Evolutionary conservation across 1,139 yeast species (phyloP).

Genomic region (Nadsonia commutata): DNA sequence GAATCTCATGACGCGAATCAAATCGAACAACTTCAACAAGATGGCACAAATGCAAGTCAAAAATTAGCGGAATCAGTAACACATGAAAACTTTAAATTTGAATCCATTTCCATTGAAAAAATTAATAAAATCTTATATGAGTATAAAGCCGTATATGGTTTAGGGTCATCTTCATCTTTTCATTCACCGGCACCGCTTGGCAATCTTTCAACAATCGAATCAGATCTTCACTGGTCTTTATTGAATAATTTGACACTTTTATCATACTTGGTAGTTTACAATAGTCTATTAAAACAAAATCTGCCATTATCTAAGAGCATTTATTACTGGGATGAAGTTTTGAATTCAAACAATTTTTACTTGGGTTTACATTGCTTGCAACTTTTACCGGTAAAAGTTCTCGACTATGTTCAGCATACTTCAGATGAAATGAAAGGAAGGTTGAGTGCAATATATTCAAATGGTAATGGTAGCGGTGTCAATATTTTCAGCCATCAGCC

Average conservation of each 20-base stretch:
- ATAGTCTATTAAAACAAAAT: neutral
- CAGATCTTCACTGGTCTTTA: neutral
- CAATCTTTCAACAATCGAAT: neutral
- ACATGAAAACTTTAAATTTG: neutral
- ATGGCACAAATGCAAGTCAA: too few relatives aligned
- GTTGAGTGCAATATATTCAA: neutral
- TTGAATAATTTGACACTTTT: neutral
- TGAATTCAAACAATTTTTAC: neutral
- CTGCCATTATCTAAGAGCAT: neutral
- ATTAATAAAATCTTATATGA: neutral
- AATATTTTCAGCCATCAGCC: neutral
- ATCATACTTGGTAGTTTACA: neutral
- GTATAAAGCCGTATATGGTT: neutral
- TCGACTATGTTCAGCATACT: neutral
- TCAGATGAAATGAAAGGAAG: neutral
- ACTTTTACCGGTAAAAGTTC: neutral
- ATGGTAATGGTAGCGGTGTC: neutral
- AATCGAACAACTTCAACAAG: too few relatives aligned
- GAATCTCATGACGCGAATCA: neutral
- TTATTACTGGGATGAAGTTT: conserved; percentile 2
- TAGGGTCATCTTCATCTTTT: neutral
- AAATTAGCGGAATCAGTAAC: neutral
- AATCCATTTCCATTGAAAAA: neutral
- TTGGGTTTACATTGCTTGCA: neutral
- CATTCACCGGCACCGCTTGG: neutral